Evolutionary conservation across 208 protist species (phyloP).

Genomic region (Porcisia deanei): DNA sequence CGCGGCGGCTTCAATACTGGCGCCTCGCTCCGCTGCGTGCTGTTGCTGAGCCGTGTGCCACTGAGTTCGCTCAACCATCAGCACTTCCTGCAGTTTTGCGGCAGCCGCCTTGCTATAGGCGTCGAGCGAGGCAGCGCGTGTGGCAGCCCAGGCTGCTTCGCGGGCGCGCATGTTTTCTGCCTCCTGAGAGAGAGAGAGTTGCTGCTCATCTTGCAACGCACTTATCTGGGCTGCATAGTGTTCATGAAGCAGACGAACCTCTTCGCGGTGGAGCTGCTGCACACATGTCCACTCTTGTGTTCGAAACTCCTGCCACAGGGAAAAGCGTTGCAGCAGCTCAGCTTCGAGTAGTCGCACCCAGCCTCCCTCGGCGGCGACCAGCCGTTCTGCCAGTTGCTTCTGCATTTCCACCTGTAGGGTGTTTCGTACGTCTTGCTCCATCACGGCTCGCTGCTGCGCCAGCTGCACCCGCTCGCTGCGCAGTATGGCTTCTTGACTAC

Average conservation of each 20-base stretch:
- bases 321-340: conserved; percentile 18
- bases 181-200: conserved; percentile 3
- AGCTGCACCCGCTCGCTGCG: conserved; percentile 13
- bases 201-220: conserved; percentile 3
- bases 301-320: conserved; percentile 20
- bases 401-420: conserved; percentile 1
- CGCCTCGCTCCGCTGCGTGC: not conserved
- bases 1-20: conserved; percentile 7
- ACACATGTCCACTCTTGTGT: conserved; percentile 10
- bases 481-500: conserved; percentile 8
- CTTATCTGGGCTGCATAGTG: conserved; percentile 13
- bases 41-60: conserved; percentile 6
- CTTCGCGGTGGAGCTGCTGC: conserved; percentile 5
- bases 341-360: conserved; percentile 6
- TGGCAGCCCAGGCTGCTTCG: conserved; percentile 20
- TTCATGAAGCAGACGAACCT: conserved; percentile 11
- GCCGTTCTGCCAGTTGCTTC: not conserved
- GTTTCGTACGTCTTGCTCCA: conserved; percentile 5
- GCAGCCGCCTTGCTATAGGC: conserved; percentile 7
- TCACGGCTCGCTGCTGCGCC: conserved; percentile 14
- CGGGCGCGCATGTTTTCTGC: conserved; percentile 12
- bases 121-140: conserved; percentile 19
- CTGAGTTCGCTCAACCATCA: conserved; percentile 3
- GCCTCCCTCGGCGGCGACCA: conserved; percentile 9
- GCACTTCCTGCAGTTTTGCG: conserved; percentile 14